Evolutionary conservation across 768 basidiomycete species (phyloP).

Genomic region (Kwoniella sp.): DNA sequence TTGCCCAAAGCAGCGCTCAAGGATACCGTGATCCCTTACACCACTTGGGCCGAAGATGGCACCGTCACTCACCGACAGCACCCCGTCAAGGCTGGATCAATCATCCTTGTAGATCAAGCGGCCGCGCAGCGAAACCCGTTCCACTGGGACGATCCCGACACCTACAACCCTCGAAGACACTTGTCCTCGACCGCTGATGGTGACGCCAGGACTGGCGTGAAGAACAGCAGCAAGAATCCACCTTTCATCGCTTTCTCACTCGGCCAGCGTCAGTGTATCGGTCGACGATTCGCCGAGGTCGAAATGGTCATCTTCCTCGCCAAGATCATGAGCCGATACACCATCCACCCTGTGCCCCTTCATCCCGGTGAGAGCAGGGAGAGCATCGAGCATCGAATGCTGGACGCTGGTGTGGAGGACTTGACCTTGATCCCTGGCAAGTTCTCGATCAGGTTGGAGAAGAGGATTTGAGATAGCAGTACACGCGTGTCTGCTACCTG

Average conservation of each 20-base stretch:
- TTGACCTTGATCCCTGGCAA: conserved; percentile 42
- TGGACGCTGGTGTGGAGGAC: conserved; percentile 27
- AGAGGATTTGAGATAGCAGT: conserved; percentile 9
- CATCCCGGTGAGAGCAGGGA: conserved; percentile 30
- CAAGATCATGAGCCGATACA: conserved; percentile 27
- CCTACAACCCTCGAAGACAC: conserved; percentile 16
- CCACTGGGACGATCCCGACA: conserved; percentile 22
- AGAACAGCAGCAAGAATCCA: conserved; percentile 5
- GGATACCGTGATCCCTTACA: conserved; percentile 34
- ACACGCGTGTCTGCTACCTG: too few species aligned
- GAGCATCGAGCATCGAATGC: conserved; percentile 31
- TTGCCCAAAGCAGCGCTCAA: conserved; percentile 31
- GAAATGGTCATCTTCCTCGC: conserved; percentile 30
- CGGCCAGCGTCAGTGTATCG: conserved; percentile 37
- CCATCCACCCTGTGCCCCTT: conserved; percentile 18
- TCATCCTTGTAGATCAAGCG: conserved; percentile 32
- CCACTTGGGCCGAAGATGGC: conserved; percentile 33
- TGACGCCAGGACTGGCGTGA: conserved; percentile 2
- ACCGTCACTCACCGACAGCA: conserved; percentile 22
- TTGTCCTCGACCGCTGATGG: neutral
- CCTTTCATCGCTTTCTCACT: conserved; percentile 29
- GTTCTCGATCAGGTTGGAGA: conserved; percentile 32
- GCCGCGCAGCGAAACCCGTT: conserved; percentile 32
- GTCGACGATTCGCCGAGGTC: conserved; percentile 41
- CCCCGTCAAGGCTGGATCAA: conserved; percentile 33